phyloP scores from a whole-genome alignment of 176 grass and related monocot species.

The Carex scoparia region DNA sequence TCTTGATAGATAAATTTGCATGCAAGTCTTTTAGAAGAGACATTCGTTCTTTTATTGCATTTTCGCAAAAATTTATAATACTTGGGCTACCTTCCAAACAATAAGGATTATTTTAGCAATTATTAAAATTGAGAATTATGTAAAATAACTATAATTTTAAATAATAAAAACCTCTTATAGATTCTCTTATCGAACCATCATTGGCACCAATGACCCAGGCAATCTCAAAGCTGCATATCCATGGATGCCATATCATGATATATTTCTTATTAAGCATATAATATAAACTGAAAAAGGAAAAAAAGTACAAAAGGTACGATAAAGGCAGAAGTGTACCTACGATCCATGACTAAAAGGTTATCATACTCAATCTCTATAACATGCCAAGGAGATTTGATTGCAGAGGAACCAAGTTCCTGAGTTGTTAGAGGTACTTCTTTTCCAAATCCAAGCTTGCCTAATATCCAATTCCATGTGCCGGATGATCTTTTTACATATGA shows the following conservation, averaged over 20 bases:
- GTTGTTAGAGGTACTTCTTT: conserved; percentile 38
- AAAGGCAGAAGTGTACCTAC: conserved; percentile 35
- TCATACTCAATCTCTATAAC: conserved; percentile 56
- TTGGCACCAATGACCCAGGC: conserved; percentile 57
- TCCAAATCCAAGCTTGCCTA: conserved; percentile 67
- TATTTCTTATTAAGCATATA: neutral
- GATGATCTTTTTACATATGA: conserved; percentile 35
- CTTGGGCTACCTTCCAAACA: conserved; percentile 47
- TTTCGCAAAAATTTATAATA: conserved; percentile 44
- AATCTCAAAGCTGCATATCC: conserved; percentile 51
- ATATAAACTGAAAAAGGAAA: conserved; percentile 12
- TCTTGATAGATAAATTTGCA: conserved; percentile 23
- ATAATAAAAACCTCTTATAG: conserved; percentile 46
- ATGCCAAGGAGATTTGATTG: conserved; percentile 62
- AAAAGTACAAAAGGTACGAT: neutral
- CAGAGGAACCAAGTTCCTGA: conserved; percentile 38
- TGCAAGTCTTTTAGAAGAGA: conserved; percentile 49
- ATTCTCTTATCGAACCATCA: conserved; percentile 47
- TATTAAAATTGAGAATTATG: conserved; percentile 11
- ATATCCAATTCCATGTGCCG: conserved; percentile 73
- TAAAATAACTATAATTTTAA: conserved; percentile 16
- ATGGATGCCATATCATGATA: neutral
- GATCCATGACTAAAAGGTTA: conserved; percentile 55
- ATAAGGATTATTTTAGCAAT: conserved; percentile 24
- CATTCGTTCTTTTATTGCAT: conserved; percentile 48